phyloP scores from a whole-genome alignment of 2,329 filamentous ascomycete genomes.

The Daldinia sp. region DNA sequence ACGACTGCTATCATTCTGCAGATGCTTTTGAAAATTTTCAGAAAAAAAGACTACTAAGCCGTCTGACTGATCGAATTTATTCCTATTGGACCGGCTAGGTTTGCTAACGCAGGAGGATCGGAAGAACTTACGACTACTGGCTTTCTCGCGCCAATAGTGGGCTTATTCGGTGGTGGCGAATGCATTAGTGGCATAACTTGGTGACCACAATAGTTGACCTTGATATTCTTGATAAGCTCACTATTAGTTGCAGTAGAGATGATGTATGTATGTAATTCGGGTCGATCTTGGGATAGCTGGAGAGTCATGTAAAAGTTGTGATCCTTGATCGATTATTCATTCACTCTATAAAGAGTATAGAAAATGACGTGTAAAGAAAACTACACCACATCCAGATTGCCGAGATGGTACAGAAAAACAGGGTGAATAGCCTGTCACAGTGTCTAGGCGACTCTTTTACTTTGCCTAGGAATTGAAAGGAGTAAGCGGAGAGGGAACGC shows the following conservation, averaged over 20 bases:
- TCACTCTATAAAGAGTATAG: not conserved
- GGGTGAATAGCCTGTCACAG: not conserved
- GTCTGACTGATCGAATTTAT: not conserved
- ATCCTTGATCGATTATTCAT: not conserved
- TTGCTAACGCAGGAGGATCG: slow-evolving; percentile 17
- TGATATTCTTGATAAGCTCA: not conserved
- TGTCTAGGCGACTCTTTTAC: not conserved
- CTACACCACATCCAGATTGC: not conserved
- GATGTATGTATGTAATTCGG: not conserved
- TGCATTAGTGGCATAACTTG: slow-evolving; percentile 28
- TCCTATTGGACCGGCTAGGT: not conserved
- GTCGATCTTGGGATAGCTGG: not conserved
- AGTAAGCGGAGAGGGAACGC: slow-evolving; percentile 8
- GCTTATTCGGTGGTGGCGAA: slow-evolving; percentile 6
- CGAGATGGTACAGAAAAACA: slow-evolving; percentile 3
- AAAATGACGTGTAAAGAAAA: not conserved
- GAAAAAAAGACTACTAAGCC: not conserved
- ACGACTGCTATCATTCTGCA: not conserved
- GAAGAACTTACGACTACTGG: slow-evolving; percentile 11
- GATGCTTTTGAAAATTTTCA: not conserved
- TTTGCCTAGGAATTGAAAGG: slow-evolving; percentile 4
- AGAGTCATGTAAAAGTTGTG: slow-evolving; percentile 14
- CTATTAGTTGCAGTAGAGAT: not conserved
- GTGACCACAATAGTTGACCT: not conserved
- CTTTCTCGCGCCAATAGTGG: slow-evolving; percentile 11